Base-by-base conservation (phyloP, 768 basidiomycete genomes). In the Panus rudis region DNA sequence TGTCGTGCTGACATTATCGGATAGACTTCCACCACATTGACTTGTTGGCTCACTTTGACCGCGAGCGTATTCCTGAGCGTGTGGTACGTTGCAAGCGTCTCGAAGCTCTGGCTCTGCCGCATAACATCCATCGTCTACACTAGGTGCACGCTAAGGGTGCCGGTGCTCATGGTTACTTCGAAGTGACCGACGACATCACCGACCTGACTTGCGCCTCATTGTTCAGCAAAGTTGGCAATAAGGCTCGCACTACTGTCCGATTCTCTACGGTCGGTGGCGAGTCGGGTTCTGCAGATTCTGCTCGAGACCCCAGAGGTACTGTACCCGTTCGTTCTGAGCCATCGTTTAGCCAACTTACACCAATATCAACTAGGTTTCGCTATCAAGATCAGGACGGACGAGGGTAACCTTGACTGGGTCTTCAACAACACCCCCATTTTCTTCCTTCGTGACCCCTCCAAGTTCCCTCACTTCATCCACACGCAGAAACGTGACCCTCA, bases 181-280 rank as follows among this genome's bases (percentile, higher is more conserved):
- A 90, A 67, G 74, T 89, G 52, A 93, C 92, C 47, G 81, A 92
- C 42, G 77, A 85, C 48, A 73, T 94, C 58, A 78, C 78, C 45
- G 92, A 94, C 54, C 68, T 92, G 55, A 85, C 90, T 33, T 81
- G 76, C 45, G 79, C 84, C 45, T 57, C 69, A 24, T 64, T 90
- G 50, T 76, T 94, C 63, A 73, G 70, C 26, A 69, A 73, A 37
- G 69, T 79, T 37, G 78, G 83, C 50, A 78, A 79, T 66, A 70
- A 84, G 65, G 80, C 81, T 41, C 78, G 76, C 24, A 64, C 78
- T 7, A 93, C 90, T 42, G 77, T 80, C 30, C 83, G 94, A 35
- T 97, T 96, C 78, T 92, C 89, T 34, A 98, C 94, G 12, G 94
- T 97, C 41, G 82, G 82, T 50, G 93, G 93, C 41, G 87, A 90